Base-by-base conservation (phyloP, 164 flowering plant genomes). In the Magnolia sinica region DNA sequence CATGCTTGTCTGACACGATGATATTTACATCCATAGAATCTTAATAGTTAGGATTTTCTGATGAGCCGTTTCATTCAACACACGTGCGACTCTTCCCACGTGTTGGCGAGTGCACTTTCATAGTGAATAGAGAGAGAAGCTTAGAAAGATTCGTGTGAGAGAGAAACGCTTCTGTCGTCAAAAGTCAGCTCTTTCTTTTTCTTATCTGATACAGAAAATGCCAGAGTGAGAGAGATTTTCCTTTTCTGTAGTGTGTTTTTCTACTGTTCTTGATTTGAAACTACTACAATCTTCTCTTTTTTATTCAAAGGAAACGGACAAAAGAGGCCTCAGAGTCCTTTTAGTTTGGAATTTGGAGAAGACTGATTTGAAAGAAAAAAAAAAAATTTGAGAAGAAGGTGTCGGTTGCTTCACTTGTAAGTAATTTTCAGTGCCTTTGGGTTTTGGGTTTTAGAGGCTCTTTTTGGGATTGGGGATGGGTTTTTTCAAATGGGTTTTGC, bases 351-450 rank as follows among this genome's bases (percentile, higher is more conserved):
- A 75, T 64, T 59, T 70, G 67, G 65, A 69, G 65, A 23, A 50
- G 71, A 61, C 79, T 74, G 72, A 77, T 18, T 14, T 76, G 70
- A 82, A 76, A 74, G 24, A 0, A 1, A 20, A 20, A 22, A 49
- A 45, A 50, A 13, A 19, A 49, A 37, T 13, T 13, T 18, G 55
- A 7, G 22, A 20, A 18, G 58, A n/a, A 8, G 73, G 73, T 77
- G 73, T 77, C 71, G 65, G 2, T 83, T 81, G 68, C 91, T 88
- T 88, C 76, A 63, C 73, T 79, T 71, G 22, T 71, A 85, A 88
- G 88, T 76, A 84, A 87, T 80, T 37, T 37, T 49, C 10, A n/a
- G 73, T 51, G 23, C 14, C 11, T 37, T 65, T 11, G n/a, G 23
- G 14, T 51, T 73, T 74, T 65, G 10, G 68, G 78, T 37, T 76